Base-by-base conservation (phyloP, 2,329 filamentous ascomycete species). In the Blumeria graminis region DNA sequence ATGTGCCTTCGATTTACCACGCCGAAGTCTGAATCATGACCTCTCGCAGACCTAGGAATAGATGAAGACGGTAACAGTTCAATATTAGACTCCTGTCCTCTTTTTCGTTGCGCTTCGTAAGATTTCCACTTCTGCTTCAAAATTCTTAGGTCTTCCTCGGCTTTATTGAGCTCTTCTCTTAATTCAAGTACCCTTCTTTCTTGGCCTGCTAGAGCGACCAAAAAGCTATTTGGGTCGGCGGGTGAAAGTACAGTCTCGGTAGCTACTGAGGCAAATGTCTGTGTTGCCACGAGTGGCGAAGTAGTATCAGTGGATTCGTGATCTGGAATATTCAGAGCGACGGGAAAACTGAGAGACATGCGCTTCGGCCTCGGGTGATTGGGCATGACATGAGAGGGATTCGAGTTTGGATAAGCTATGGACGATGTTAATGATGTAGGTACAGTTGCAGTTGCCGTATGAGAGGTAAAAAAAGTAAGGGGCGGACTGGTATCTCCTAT, bases 171-270 rank as follows among this genome's bases (percentile, higher is more conserved):
- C 68, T 96, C 90, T 68, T 98, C 92, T 58, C 82, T 84, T 55
- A 98, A 72, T 69, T 96, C 92, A 57, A 98, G 71, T 1, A 98
- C 90, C 61, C 80, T 81, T 57, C 92, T 77, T 71, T 98, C 92
- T 70, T 96, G 89, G 13, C 86, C 82, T 48, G 92, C 92, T 63
- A 98, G 84, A 57, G 89, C 84, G 59, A 87, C 89, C 61, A 98
- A 81, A 64, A 95, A 85, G 0, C 60, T 62, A 28, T 55, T 63
- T 5, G 64, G 58, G 56, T 68, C 66, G 39, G 60, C 62, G 13
- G 64, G 62, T 4, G 64, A 65, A 34, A 61, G 57, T 22, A 58
- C 36, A 11, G 57, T 57, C 8, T 65, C 62, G 36, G 22, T 28
- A 28, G 22, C 22, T 28, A 2, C 4, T 28, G 22, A 28, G 22